Conservation (phyloP, 2,329 filamentous ascomycete genomes). For the Hymenoscyphus fraxineus region DNA sequence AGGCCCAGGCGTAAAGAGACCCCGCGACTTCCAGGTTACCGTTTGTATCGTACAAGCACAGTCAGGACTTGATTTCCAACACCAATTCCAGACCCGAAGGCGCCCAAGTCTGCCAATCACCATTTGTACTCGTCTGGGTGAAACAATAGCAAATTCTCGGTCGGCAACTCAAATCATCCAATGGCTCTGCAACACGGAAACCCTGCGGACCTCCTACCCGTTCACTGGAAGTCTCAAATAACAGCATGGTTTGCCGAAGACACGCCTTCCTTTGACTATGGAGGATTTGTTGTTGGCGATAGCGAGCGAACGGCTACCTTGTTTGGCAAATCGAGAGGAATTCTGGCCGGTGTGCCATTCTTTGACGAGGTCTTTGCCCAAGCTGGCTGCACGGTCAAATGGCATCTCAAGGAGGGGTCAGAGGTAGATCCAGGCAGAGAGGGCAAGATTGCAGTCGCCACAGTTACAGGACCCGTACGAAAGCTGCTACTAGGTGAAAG, state of each 20-base stretch:
- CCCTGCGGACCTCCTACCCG: constrained; percentile 72
- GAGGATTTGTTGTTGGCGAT: constrained; percentile 90
- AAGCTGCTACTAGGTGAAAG: constrained; percentile 80
- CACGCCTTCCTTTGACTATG: constrained; percentile 94
- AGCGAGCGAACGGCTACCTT: constrained; percentile 59
- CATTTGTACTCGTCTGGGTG: neutral
- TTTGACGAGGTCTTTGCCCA: constrained; percentile 91
- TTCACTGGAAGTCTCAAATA: constrained; percentile 77
- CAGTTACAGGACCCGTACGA: constrained; percentile 78
- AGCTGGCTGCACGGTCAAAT: constrained; percentile 85
- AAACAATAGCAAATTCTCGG: neutral
- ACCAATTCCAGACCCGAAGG: neutral
- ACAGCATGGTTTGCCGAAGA: constrained; percentile 90
- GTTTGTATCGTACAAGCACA: neutral
- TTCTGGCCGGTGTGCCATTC: constrained; percentile 90
- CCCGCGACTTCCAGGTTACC: neutral
- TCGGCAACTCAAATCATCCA: neutral
- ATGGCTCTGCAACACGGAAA: constrained; percentile 47
- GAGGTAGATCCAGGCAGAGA: constrained; percentile 55
- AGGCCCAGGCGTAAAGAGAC: neutral
- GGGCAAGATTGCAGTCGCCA: constrained; percentile 63
- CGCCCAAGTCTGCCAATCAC: neutral
- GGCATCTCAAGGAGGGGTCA: constrained; percentile 76
- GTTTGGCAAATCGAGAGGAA: constrained; percentile 67
- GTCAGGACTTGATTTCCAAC: neutral